Evolutionary conservation across 106 monocot genomes (phyloP).

Genomic region (Phalaenopsis equestris): DNA sequence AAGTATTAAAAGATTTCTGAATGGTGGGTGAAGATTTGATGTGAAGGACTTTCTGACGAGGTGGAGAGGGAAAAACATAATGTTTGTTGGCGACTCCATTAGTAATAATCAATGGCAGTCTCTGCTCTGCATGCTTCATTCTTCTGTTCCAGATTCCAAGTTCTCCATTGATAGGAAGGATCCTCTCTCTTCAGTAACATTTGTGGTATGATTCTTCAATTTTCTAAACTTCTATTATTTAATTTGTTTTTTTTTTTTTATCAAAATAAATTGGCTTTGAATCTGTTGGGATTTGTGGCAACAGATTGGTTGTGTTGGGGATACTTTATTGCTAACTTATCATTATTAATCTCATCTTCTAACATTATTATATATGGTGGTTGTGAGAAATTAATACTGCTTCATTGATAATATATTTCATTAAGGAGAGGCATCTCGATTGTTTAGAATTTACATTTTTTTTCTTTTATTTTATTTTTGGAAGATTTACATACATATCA

Average conservation of each 20-base stretch:
- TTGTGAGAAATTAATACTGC: too few relatives aligned
- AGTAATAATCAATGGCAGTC: conserved; percentile 82
- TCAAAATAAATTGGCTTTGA: too few relatives aligned
- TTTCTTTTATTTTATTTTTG: too few relatives aligned
- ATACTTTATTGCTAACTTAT: too few relatives aligned
- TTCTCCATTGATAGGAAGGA: conserved; percentile 11
- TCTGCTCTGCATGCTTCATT: conserved; percentile 67
- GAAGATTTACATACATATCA: too few relatives aligned
- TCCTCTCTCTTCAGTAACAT: conserved; percentile 32
- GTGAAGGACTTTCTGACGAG: conserved; percentile 32
- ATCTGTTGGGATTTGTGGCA: too few relatives aligned
- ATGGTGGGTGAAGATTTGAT: conserved; percentile 29
- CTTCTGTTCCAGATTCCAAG: conserved; percentile 48
- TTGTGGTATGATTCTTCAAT: conserved; percentile 38
- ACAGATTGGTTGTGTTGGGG: too few relatives aligned
- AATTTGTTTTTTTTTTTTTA: background rate
- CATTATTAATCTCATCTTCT: too few relatives aligned
- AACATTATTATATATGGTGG: too few relatives aligned
- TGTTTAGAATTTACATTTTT: too few relatives aligned
- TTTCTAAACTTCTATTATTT: background rate
- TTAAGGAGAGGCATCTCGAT: too few relatives aligned
- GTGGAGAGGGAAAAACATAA: conserved; percentile 57
- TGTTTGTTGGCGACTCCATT: conserved; percentile 91
- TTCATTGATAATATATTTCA: too few relatives aligned
- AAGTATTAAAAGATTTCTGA: background rate